Evolutionary conservation across 192 early-diverging fungal species (phyloP).

Genomic region (Coemansia sp.): DNA sequence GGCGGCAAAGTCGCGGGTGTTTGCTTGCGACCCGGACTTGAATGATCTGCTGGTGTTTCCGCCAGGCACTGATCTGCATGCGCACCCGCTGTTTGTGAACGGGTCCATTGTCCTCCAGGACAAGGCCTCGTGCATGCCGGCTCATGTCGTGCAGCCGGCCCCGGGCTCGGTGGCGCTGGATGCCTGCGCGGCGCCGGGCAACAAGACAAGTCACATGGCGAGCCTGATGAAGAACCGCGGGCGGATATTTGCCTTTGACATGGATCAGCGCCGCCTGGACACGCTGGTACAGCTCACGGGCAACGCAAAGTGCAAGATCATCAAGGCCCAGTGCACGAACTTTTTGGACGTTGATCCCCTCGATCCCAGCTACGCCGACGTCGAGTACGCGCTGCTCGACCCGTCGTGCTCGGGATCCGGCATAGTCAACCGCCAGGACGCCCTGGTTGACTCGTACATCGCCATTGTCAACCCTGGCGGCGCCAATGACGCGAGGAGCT

Average conservation of each 20-base stretch:
- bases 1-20: conserved; percentile 12
- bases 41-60: conserved; percentile 83
- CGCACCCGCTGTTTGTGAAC: conserved; percentile 67
- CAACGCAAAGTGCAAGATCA: conserved; percentile 77
- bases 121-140: conserved; percentile 94
- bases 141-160: conserved; percentile 72
- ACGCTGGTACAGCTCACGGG: conserved; percentile 70
- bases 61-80: conserved; percentile 84
- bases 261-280: conserved; percentile 70
- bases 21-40: conserved; percentile 70
- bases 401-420: conserved; percentile 96
- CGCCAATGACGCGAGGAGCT: conserved; percentile 11
- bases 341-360: conserved; percentile 83
- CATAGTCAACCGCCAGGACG: conserved; percentile 85
- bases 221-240: conserved; percentile 87
- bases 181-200: conserved; percentile 95
- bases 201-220: conserved; percentile 94
- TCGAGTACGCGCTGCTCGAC: conserved; percentile 89
- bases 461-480: conserved; percentile 30
- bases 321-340: conserved; percentile 34
- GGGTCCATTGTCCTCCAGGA: conserved; percentile 91
- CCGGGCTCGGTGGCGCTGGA: conserved; percentile 69
- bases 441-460: conserved; percentile 65
- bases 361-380: conserved; percentile 63
- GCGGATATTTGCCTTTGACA: conserved; percentile 88